Evolutionary conservation across 495 filamentous ascomycete species (phyloP).

Genomic region (Bathelium albidoporum): DNA sequence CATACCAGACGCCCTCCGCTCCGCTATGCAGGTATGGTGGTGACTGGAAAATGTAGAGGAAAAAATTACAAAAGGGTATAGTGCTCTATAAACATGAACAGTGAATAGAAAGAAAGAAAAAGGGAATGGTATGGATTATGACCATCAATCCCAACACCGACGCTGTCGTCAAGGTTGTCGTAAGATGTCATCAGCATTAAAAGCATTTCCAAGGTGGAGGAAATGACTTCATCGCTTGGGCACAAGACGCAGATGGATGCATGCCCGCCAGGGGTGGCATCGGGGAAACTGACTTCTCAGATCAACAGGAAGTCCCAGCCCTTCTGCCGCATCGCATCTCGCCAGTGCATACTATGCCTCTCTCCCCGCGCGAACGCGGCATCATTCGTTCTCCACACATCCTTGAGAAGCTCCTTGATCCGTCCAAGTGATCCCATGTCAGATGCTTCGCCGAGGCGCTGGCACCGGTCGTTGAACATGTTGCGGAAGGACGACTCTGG

Average conservation of each 20-base stretch:
- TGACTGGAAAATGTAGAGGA: background rate
- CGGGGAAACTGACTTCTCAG: constrained; percentile 36
- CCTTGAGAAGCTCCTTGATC: constrained; percentile 64
- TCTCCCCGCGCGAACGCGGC: constrained; percentile 36
- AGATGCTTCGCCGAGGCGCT: constrained; percentile 60
- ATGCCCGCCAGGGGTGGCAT: constrained; percentile 21
- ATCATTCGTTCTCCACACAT: constrained; percentile 73
- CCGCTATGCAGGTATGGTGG: background rate
- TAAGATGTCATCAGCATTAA: background rate
- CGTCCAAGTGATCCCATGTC: constrained; percentile 80
- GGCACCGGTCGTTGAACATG: constrained; percentile 61
- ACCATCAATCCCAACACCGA: background rate
- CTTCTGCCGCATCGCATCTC: constrained; percentile 86
- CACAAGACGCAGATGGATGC: background rate
- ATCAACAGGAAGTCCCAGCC: constrained; percentile 90
- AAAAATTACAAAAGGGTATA: constrained; percentile 2
- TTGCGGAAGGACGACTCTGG: constrained; percentile 60
- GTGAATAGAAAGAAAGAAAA: background rate
- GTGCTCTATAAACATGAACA: constrained; percentile 2
- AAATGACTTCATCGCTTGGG: background rate
- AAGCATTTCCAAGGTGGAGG: background rate
- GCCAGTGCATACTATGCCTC: constrained; percentile 71
- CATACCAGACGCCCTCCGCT: background rate
- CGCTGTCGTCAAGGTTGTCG: background rate
- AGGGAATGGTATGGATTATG: background rate